Conservation (phyloP, 768 basidiomycete species). For the Phanerodontia chrysosporium region DNA sequence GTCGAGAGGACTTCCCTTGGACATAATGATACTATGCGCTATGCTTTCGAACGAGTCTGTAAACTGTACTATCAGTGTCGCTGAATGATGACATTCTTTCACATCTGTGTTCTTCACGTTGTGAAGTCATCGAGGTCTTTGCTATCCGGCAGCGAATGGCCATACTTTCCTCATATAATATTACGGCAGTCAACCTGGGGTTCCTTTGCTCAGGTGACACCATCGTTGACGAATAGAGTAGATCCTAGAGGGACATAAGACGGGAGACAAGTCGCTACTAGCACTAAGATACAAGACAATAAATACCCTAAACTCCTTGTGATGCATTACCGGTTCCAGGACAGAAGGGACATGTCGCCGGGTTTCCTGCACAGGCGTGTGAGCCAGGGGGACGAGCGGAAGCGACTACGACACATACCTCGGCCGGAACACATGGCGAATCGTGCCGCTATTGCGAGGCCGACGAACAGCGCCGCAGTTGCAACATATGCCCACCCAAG, state of each 20-base stretch:
- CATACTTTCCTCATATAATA: no score
- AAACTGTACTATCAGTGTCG: no score
- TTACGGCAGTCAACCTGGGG: not conserved
- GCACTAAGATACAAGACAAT: slow-evolving; percentile 8
- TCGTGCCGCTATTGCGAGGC: slow-evolving; percentile 83
- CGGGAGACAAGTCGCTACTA: not conserved
- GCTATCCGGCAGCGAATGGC: no score
- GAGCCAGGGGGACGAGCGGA: not conserved
- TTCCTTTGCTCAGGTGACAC: not conserved
- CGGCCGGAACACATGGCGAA: slow-evolving; percentile 89
- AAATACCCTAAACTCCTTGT: not conserved
- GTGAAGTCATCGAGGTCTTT: no score
- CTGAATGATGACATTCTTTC: no score
- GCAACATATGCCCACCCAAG: slow-evolving; percentile 96
- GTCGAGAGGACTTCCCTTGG: no score
- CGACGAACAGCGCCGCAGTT: slow-evolving; percentile 79
- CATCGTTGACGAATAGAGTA: not conserved
- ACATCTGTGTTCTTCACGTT: no score
- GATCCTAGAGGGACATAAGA: not conserved
- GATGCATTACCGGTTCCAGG: slow-evolving; percentile 65
- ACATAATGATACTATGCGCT: no score
- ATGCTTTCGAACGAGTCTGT: no score
- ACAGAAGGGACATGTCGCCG: slow-evolving; percentile 83
- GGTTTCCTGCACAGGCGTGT: slow-evolving; percentile 52
- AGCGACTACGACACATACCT: slow-evolving; percentile 47